A percentile compares a stretch with the other conserved stretches of the same genome.
Evolutionary conservation across 2,329 filamentous ascomycete genomes (phyloP).

Genomic region (Diaporthe sp.): DNA sequence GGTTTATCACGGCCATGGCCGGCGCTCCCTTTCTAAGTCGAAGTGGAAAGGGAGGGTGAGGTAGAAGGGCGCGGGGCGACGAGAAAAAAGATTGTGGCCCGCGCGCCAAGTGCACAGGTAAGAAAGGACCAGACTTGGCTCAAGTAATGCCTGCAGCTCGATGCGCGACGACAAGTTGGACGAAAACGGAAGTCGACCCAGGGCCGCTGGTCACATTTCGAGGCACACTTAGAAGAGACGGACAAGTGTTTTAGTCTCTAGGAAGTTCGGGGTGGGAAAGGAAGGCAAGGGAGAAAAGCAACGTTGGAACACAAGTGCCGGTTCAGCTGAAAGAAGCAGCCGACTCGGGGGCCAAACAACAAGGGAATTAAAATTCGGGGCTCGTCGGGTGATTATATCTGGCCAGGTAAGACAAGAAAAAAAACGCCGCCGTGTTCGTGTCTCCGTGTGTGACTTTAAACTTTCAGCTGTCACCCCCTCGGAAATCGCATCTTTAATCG

Average conservation of each 20-base stretch:
- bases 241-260: neutral
- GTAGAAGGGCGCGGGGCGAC: no score
- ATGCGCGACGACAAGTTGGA: neutral
- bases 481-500: neutral
- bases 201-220: neutral
- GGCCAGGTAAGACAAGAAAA: conserved; percentile 1
- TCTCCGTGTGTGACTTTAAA: neutral
- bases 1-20: conserved; percentile 21
- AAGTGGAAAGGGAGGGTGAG: neutral
- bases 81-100: neutral
- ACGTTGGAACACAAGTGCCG: no score
- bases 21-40: neutral
- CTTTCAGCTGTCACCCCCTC: neutral
- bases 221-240: neutral
- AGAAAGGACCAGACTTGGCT: neutral
- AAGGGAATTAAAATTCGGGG: neutral
- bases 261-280: neutral
- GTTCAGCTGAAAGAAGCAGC: neutral
- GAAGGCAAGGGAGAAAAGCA: neutral
- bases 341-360: neutral
- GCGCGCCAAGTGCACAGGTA: neutral
- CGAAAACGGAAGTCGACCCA: neutral
- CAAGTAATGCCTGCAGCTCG: neutral
- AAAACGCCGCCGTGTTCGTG: neutral
- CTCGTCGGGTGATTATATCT: neutral